Conservation (phyloP, 2,329 filamentous ascomycete genomes). For the Paecilomyces sp. region DNA sequence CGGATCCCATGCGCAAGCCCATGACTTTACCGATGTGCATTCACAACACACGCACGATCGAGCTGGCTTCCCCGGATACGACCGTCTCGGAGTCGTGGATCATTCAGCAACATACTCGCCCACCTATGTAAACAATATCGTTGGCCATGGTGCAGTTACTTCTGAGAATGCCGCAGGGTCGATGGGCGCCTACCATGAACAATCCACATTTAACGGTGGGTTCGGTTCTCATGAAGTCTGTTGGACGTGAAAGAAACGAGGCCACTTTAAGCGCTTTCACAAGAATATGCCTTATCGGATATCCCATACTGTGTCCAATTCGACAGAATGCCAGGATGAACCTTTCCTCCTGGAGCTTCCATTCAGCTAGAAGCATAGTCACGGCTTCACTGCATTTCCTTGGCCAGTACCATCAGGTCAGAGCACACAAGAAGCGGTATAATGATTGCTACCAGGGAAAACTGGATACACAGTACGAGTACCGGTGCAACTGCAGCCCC, state of each 20-base stretch:
- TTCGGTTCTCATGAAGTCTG: conserved; percentile 27
- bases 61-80: conserved; percentile 20
- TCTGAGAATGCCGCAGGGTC: conserved; percentile 17
- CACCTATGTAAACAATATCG: conserved; percentile 26
- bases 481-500: too few relatives aligned
- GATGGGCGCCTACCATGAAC: conserved; percentile 24
- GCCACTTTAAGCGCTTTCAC: background rate
- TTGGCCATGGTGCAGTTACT: conserved; percentile 18
- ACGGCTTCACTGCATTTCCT: too few relatives aligned
- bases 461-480: too few relatives aligned
- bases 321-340: too few relatives aligned
- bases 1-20: conserved; percentile 26
- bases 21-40: conserved; percentile 28
- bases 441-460: too few relatives aligned
- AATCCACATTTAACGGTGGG: conserved; percentile 24
- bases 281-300: too few relatives aligned
- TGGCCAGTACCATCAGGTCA: too few relatives aligned
- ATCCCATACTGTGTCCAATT: too few relatives aligned
- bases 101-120: conserved; percentile 32
- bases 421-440: too few relatives aligned
- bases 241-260: conserved; percentile 24
- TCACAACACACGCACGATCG: conserved; percentile 26
- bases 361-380: too few relatives aligned
- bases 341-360: too few relatives aligned
- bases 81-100: conserved; percentile 20